Percentiles rank a stretch among this genome's conserved stretches.
Conservation (phyloP, 345 rosid genomes). For the Hevea brasiliensis region DNA sequence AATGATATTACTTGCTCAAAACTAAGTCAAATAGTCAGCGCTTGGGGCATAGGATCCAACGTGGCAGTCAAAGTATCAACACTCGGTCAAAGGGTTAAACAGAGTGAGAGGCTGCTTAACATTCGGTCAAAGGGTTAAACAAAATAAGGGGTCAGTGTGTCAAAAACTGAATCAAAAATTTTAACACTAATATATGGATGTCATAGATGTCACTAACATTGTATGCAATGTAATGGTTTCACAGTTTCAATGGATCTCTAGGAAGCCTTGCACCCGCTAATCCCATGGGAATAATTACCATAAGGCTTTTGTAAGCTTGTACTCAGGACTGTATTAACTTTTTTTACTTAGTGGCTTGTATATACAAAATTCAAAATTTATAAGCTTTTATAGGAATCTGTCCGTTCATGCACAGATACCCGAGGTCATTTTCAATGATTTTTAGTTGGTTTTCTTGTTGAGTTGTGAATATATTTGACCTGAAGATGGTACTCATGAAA, state of each 20-base stretch:
- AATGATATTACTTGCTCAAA: too few relatives aligned
- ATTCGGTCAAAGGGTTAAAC: too few relatives aligned
- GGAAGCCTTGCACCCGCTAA: neutral
- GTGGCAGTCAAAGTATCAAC: too few relatives aligned
- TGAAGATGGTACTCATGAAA: too few relatives aligned
- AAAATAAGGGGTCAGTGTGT: too few relatives aligned
- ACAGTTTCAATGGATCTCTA: neutral
- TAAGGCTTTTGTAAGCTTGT: constrained; percentile 2
- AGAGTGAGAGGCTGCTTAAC: too few relatives aligned
- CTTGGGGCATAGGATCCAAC: too few relatives aligned
- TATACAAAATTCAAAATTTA: constrained; percentile 1
- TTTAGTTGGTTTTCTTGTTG: neutral
- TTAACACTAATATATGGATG: neutral
- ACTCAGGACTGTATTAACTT: constrained; percentile 9
- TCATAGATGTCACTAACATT: constrained; percentile 1
- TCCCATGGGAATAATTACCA: neutral
- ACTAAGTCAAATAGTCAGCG: too few relatives aligned
- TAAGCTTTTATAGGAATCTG: constrained; percentile 9
- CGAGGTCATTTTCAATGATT: neutral
- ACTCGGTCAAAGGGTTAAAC: too few relatives aligned
- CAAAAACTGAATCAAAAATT: neutral
- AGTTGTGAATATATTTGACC: too few relatives aligned
- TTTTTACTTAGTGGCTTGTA: constrained; percentile 8
- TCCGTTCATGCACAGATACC: neutral
- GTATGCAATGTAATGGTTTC: neutral